Conservation (phyloP, 2,329 filamentous ascomycete genomes). For the Colletotrichum sp. region DNA sequence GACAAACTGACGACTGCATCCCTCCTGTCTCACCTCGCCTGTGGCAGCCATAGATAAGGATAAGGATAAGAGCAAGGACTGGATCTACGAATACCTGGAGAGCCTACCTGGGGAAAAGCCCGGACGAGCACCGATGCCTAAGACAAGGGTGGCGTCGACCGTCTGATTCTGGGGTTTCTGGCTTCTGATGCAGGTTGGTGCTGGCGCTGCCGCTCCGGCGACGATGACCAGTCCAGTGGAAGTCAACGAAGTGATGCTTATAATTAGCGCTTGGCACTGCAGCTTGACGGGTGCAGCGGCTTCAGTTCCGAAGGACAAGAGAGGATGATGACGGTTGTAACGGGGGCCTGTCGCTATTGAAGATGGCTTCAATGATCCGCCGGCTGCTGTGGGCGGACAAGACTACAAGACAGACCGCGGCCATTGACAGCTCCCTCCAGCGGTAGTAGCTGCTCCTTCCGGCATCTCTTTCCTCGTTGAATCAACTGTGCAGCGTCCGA, state of each 20-base stretch:
- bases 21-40: background rate
- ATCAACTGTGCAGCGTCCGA: background rate
- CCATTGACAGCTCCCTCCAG: background rate
- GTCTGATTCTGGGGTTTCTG: background rate
- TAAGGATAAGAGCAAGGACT: background rate
- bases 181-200: background rate
- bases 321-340: background rate
- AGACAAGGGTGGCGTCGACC: background rate
- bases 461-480: background rate
- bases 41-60: background rate
- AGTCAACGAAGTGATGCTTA: background rate
- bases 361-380: background rate
- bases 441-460: background rate
- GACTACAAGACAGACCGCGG: background rate
- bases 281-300: background rate
- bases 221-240: background rate
- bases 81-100: background rate
- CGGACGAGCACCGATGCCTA: background rate
- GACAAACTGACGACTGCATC: background rate
- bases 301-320: background rate
- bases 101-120: background rate
- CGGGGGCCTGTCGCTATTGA: background rate
- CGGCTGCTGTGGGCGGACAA: background rate
- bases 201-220: background rate
- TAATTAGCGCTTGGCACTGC: background rate